Evolutionary conservation across 139 green algal species (phyloP).

Genomic region (Parachlorella kessleri): DNA sequence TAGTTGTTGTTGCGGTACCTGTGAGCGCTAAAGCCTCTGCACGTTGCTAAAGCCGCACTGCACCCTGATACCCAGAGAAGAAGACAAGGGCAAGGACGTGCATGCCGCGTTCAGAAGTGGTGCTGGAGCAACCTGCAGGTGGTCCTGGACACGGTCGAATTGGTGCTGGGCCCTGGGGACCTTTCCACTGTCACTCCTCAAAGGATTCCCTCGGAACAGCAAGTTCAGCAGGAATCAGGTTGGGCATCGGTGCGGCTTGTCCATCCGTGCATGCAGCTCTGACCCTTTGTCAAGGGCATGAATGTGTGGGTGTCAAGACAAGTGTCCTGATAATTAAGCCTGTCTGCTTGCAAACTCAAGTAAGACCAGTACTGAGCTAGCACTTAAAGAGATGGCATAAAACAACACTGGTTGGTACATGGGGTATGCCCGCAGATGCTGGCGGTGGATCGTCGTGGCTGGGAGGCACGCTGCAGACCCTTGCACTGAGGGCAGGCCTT

Average conservation of each 20-base stretch:
- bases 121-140: slow-evolving; percentile 26
- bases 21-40: background rate
- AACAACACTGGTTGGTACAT: too few relatives aligned
- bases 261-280: too few relatives aligned
- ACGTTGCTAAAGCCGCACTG: background rate
- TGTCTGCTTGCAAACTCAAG: too few relatives aligned
- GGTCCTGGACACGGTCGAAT: slow-evolving; percentile 54
- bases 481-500: slow-evolving; percentile 43
- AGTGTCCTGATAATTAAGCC: too few relatives aligned
- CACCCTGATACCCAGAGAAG: background rate
- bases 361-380: too few relatives aligned
- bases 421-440: too few relatives aligned
- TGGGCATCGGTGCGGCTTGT: too few relatives aligned
- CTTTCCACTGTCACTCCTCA: background rate
- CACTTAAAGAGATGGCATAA: too few relatives aligned
- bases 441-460: slow-evolving; percentile 37
- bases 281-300: too few relatives aligned
- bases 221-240: too few relatives aligned
- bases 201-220: too few relatives aligned
- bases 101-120: background rate
- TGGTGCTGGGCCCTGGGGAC: slow-evolving; percentile 34
- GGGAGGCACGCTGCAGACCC: slow-evolving; percentile 27
- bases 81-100: background rate
- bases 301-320: too few relatives aligned
- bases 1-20: background rate